These are phyloP conservation scores for Cercospora brassicicola DNA, from an alignment of 2,329 filamentous ascomycete species.

Conservation along the genomic window DNA sequence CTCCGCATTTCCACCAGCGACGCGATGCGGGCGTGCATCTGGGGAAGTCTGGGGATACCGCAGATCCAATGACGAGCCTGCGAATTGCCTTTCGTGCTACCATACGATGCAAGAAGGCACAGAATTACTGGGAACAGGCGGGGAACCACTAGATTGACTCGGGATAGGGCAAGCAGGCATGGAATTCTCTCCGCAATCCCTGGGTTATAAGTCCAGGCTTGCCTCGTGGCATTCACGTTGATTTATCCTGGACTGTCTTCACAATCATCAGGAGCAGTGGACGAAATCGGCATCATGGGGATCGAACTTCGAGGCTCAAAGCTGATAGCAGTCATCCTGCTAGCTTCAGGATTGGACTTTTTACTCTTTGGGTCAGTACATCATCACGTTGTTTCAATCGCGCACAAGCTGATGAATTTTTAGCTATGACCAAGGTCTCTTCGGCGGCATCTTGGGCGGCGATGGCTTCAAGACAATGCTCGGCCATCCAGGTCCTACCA, in stretches of 20 bases:
- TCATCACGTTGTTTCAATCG: too few relatives aligned
- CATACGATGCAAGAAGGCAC: conserved; percentile 2
- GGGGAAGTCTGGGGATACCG: neutral
- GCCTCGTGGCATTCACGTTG: conserved; percentile 10
- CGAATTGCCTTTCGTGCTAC: neutral
- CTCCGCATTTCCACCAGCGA: conserved; percentile 3
- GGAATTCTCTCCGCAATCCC: neutral
- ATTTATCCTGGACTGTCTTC: neutral
- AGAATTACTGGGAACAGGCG: neutral
- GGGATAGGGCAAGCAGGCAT: neutral
- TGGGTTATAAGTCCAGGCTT: conserved; percentile 5
- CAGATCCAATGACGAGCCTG: conserved; percentile 2
- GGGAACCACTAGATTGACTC: neutral
- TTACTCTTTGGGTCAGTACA: conserved; percentile 29
- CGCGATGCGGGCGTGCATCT: neutral
- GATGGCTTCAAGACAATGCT: conserved; percentile 35
- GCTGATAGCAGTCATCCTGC: conserved; percentile 32
- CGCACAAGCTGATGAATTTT: neutral
- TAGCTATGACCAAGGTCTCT: conserved; percentile 35
- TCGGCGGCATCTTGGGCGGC: conserved; percentile 36
- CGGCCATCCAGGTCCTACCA: conserved; percentile 29
- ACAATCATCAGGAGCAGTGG: neutral
- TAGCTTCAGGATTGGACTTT: conserved; percentile 35
- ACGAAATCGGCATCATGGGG: conserved; percentile 9
- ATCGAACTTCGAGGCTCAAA: conserved; percentile 31